Conservation (phyloP, 2,329 filamentous ascomycete species). For the Fusarium sp. region DNA sequence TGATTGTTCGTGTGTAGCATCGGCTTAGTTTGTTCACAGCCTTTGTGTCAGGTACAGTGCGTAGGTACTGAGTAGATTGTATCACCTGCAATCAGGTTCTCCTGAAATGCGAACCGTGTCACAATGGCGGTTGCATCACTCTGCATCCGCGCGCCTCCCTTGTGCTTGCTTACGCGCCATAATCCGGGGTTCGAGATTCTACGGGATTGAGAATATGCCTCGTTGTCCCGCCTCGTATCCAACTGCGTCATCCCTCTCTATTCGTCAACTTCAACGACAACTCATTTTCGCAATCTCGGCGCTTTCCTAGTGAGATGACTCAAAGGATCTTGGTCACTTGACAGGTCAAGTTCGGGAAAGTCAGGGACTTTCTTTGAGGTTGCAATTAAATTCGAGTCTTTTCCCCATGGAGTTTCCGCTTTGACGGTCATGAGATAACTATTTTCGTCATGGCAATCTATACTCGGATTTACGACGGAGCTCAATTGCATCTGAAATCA, state of each 20-base stretch:
- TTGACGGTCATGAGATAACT: conserved; percentile 8
- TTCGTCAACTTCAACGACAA: conserved; percentile 20
- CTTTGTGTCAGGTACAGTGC: background rate
- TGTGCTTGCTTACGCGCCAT: conserved; percentile 32
- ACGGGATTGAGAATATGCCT: conserved; percentile 30
- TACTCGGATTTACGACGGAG: conserved; percentile 21
- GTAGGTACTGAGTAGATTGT: background rate
- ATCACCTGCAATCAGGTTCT: conserved; percentile 7
- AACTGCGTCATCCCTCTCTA: conserved; percentile 17
- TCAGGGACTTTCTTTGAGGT: conserved; percentile 6
- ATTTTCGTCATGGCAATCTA: background rate
- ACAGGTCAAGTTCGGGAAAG: conserved; percentile 10
- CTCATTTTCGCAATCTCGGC: conserved; percentile 24
- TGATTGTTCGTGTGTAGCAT: conserved; percentile 1
- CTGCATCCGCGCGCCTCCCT: conserved; percentile 19
- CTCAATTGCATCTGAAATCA: background rate
- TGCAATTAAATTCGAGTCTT: background rate
- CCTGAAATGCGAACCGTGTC: conserved; percentile 26
- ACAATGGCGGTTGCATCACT: conserved; percentile 13
- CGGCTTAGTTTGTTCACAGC: background rate
- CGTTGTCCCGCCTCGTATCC: conserved; percentile 12
- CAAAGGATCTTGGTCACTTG: conserved; percentile 27
- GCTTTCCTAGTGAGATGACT: conserved; percentile 9
- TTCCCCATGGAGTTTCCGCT: background rate
- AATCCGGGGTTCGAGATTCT: conserved; percentile 29